phyloP scores from a whole-genome alignment of 257 asterid genomes.

The Przewalskia tangutica region DNA sequence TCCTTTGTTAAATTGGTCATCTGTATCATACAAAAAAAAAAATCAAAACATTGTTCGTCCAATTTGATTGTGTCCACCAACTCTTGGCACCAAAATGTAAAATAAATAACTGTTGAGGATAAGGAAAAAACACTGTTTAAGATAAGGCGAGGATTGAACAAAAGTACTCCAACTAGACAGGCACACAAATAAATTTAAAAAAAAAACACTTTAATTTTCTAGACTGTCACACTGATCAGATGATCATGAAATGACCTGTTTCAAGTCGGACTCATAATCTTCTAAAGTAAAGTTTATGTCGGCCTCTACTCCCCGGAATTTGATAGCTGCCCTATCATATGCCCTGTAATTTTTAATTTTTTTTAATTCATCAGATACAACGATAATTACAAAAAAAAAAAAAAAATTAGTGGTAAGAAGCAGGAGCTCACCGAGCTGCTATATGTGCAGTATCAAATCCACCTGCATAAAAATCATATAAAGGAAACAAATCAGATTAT shows the following conservation, averaged over 20 bases:
- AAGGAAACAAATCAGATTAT: neutral
- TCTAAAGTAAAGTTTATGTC: slow-evolving; percentile 85
- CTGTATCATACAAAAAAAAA: slow-evolving; percentile 18
- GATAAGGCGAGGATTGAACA: neutral
- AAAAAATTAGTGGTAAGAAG: neutral
- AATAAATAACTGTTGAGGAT: slow-evolving; percentile 8
- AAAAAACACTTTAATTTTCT: neutral
- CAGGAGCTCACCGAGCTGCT: slow-evolving; percentile 79
- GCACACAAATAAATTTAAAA: neutral
- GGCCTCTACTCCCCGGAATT: slow-evolving; percentile 92
- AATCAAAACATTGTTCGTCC: neutral
- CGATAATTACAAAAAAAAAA: neutral
- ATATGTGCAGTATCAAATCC: slow-evolving; percentile 97
- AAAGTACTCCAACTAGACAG: neutral
- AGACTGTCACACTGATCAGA: neutral
- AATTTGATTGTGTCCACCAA: neutral
- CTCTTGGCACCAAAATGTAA: neutral
- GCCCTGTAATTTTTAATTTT: slow-evolving; percentile 47
- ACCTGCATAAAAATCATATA: slow-evolving; percentile 32
- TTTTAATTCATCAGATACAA: neutral
- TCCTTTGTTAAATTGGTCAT: slow-evolving; percentile 72
- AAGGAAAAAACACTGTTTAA: slow-evolving; percentile 6
- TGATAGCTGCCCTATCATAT: slow-evolving; percentile 95
- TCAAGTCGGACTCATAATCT: slow-evolving; percentile 88
- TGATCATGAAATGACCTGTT: slow-evolving; percentile 44